Conservation (phyloP, 2,329 filamentous ascomycete species). For the Fusarium sublunatum region DNA sequence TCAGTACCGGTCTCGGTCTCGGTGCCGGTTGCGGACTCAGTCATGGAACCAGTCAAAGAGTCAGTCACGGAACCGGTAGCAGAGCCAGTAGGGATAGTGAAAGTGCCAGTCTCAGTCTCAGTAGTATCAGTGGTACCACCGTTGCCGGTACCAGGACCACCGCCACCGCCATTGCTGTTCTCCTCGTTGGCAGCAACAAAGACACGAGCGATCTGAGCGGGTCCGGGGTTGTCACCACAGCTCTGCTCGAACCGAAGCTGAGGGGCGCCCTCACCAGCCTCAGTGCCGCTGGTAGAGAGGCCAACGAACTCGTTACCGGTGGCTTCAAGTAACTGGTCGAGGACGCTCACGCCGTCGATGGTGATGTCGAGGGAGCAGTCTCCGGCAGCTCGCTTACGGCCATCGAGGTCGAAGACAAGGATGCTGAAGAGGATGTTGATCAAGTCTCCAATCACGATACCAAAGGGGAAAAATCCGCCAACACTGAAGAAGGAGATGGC, state of each 20-base stretch:
- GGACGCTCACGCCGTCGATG: background rate
- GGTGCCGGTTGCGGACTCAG: slow-evolving; percentile 1
- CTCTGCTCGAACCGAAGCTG: slow-evolving; percentile 12
- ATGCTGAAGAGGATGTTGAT: slow-evolving; percentile 12
- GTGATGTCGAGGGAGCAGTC: slow-evolving; percentile 14
- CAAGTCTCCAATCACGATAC: background rate
- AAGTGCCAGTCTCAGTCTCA: slow-evolving; percentile 26
- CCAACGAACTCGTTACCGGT: background rate
- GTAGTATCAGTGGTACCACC: background rate
- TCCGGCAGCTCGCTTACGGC: slow-evolving; percentile 11
- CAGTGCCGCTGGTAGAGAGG: accelerated
- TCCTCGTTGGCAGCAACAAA: slow-evolving; percentile 29
- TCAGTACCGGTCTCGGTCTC: slow-evolving; percentile 40
- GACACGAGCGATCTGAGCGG: background rate
- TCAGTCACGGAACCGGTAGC: slow-evolving; percentile 49
- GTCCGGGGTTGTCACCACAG: slow-evolving; percentile 8
- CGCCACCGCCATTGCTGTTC: slow-evolving; percentile 40
- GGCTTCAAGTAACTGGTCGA: background rate
- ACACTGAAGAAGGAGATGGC: slow-evolving; percentile 7
- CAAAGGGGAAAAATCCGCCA: accelerated
- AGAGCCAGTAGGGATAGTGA: background rate
- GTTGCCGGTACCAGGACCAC: background rate
- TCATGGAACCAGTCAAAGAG: background rate
- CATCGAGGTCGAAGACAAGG: accelerated
- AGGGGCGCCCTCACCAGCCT: background rate